Conservation (phyloP, 768 basidiomycete genomes). For the Boletus rubropictus region DNA sequence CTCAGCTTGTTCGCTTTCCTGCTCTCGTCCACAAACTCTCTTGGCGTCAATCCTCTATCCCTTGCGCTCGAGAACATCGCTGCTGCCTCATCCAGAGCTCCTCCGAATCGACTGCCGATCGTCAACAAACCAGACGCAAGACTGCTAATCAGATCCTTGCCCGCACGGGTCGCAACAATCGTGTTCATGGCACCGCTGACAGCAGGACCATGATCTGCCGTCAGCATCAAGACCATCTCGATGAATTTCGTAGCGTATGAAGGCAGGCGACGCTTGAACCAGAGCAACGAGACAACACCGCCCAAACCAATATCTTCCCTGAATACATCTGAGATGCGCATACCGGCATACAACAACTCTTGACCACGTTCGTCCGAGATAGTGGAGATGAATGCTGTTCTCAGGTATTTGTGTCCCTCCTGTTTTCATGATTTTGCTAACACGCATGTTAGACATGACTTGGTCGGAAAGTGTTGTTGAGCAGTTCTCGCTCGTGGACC, state of each 20-base stretch:
- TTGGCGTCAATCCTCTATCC: slow-evolving; percentile 89
- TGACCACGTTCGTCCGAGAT: slow-evolving; percentile 99
- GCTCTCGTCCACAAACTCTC: slow-evolving; percentile 94
- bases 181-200: slow-evolving; percentile 99
- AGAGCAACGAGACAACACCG: slow-evolving; percentile 91
- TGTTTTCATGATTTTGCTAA: no score
- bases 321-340: slow-evolving; percentile 99
- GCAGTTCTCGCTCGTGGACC: no score
- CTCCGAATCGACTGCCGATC: slow-evolving; percentile 97
- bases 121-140: slow-evolving; percentile 94
- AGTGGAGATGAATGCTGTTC: slow-evolving; percentile 97
- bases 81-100: slow-evolving; percentile 97
- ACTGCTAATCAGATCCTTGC: slow-evolving; percentile 97
- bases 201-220: slow-evolving; percentile 96
- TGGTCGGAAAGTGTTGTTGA: no score
- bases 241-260: slow-evolving; percentile 96
- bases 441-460: no score
- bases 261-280: slow-evolving; percentile 96
- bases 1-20: slow-evolving; percentile 93
- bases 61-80: slow-evolving; percentile 90
- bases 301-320: slow-evolving; percentile 95
- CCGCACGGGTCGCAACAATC: slow-evolving; percentile 98
- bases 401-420: no score
- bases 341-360: slow-evolving; percentile 96
- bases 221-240: slow-evolving; percentile 99